Percentiles rank a stretch among this genome's conserved stretches.
These are phyloP conservation scores for Drechslera avenae DNA, from an alignment of 2,329 filamentous ascomycete genomes.

Conservation along the genomic window DNA sequence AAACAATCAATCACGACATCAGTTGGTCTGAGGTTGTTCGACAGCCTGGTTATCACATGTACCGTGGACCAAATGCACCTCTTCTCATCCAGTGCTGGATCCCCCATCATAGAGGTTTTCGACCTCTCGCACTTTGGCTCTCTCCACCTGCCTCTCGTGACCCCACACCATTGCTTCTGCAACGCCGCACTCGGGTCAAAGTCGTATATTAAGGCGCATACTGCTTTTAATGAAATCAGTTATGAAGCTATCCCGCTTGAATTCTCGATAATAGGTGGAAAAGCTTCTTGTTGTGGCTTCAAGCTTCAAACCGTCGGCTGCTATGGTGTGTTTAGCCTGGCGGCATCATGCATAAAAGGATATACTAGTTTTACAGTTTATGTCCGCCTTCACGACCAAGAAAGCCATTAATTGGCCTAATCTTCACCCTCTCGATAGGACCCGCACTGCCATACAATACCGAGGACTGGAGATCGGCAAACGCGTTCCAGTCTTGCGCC, in stretches of 20 bases:
- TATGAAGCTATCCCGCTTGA: too few species aligned
- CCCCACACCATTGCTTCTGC: background rate
- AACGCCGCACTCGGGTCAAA: background rate
- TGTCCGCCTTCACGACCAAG: conserved; percentile 17
- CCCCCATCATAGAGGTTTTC: conserved; percentile 7
- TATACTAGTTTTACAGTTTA: conserved; percentile 10
- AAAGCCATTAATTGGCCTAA: conserved; percentile 27
- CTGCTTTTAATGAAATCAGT: too few species aligned
- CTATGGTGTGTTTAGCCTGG: too few species aligned
- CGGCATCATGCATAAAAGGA: too few species aligned
- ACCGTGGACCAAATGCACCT: conserved; percentile 19
- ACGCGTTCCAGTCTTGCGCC: conserved; percentile 2
- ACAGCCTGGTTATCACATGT: conserved; percentile 18
- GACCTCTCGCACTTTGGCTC: conserved; percentile 15
- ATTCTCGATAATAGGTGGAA: too few species aligned
- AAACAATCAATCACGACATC: conserved; percentile 22
- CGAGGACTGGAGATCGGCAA: conserved; percentile 19
- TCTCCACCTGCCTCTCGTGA: conserved; percentile 14
- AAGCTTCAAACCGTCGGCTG: too few species aligned
- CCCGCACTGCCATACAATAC: conserved; percentile 7
- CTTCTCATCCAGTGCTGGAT: conserved; percentile 5
- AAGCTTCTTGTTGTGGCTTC: too few species aligned
- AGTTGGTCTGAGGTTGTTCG: conserved; percentile 25
- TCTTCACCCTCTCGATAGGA: conserved; percentile 14
- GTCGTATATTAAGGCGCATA: too few species aligned